phyloP scores from a whole-genome alignment of 2,329 filamentous ascomycete genomes.

The Cytospora piceicola region DNA sequence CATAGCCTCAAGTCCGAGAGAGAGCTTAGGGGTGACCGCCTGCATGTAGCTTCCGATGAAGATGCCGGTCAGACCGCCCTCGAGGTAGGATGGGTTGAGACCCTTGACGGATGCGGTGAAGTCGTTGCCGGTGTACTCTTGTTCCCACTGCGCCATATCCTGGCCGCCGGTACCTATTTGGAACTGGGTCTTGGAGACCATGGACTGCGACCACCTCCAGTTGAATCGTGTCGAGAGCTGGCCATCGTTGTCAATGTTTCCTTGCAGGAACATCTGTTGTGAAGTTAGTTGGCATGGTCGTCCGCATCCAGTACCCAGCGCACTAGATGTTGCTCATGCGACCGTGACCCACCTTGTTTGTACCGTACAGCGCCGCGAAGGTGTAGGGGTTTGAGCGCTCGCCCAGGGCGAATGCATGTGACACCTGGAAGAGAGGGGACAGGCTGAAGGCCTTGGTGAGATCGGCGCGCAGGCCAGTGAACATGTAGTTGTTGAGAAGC shows the following conservation, averaged over 20 bases:
- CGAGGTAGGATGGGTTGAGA: constrained; percentile 91
- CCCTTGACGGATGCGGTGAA: constrained; percentile 93
- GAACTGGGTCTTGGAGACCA: constrained; percentile 85
- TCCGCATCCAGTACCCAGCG: constrained; percentile 4
- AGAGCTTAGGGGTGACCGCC: constrained; percentile 82
- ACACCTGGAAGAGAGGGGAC: constrained; percentile 92
- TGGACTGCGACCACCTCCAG: constrained; percentile 79
- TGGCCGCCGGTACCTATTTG: constrained; percentile 79
- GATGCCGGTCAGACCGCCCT: constrained; percentile 92
- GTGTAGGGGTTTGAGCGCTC: constrained; percentile 93
- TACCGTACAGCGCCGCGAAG: constrained; percentile 92
- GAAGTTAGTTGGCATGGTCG: constrained; percentile 23
- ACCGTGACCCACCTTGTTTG: constrained; percentile 72
- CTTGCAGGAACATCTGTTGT: constrained; percentile 87
- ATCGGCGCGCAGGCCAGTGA: constrained; percentile 93
- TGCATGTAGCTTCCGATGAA: constrained; percentile 96
- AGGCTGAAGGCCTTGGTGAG: constrained; percentile 96
- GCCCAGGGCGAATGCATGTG: constrained; percentile 94
- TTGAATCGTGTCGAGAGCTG: constrained; percentile 88
- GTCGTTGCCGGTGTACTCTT: constrained; percentile 91
- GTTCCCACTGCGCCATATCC: constrained; percentile 91
- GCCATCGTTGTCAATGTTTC: constrained; percentile 91
- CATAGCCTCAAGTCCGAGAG: constrained; percentile 88
- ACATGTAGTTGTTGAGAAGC: constrained; percentile 94
- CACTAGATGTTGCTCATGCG: constrained; percentile 24